Conservation (phyloP, 345 rosid genomes). For the Erodium maritimum region DNA sequence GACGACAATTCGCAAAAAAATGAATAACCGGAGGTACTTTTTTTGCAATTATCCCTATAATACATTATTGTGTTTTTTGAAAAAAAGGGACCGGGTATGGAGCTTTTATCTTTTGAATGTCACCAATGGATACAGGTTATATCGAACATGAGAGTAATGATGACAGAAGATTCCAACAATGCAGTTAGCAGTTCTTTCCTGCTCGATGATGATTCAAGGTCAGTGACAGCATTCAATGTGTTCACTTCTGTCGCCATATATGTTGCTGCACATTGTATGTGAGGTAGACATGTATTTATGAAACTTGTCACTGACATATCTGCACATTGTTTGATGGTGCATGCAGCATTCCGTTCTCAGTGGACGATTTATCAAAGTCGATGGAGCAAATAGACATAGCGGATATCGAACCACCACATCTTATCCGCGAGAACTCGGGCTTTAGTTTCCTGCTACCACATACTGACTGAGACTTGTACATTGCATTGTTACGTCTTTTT, state of each 20-base stretch:
- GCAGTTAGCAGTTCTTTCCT: constrained; percentile 92
- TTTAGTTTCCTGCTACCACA: constrained; percentile 85
- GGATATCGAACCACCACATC: constrained; percentile 81
- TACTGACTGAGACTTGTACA: constrained; percentile 49
- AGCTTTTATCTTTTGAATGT: too few relatives aligned
- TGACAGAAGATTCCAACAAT: constrained; percentile 95
- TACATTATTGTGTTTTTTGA: too few relatives aligned
- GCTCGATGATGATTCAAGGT: constrained; percentile 92
- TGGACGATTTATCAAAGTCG: constrained; percentile 88
- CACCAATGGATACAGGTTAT: constrained; percentile 79
- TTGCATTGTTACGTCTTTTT: too few relatives aligned
- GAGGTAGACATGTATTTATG: too few relatives aligned
- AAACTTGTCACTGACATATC: too few relatives aligned
- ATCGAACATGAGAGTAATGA: constrained; percentile 75
- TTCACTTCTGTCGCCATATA: too few relatives aligned
- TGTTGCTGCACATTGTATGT: too few relatives aligned
- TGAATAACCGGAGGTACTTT: too few relatives aligned
- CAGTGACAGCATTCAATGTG: too few relatives aligned
- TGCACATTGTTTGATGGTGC: background rate
- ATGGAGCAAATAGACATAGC: constrained; percentile 80
- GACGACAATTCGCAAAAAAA: too few relatives aligned
- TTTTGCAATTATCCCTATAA: too few relatives aligned
- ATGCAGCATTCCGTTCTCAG: constrained; percentile 93
- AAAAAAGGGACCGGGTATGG: too few relatives aligned
- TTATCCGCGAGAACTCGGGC: constrained; percentile 78